A percentile compares a stretch with the other conserved stretches of the same genome.
These are phyloP conservation scores for Leccinum rimulosum DNA, from an alignment of 768 basidiomycete species.

Conservation along the genomic window DNA sequence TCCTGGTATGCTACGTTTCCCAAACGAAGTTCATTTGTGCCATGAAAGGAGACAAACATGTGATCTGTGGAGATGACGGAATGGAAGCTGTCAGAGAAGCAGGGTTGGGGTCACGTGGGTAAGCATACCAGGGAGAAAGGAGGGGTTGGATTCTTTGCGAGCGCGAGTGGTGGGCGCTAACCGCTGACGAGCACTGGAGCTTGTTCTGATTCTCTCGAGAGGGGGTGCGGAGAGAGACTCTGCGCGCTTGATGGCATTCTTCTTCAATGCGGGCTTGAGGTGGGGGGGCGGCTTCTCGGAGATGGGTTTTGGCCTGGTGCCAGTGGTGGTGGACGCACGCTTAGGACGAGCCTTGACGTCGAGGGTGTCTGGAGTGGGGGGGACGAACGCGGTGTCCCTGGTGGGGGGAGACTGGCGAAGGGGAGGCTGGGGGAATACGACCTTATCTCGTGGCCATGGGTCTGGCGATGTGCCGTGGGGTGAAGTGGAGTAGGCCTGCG, in stretches of 20 bases:
- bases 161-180: conserved; percentile 32
- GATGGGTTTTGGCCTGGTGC: conserved; percentile 11
- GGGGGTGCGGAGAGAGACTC: conserved; percentile 25
- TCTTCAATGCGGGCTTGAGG: conserved; percentile 61
- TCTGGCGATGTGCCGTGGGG: conserved; percentile 33
- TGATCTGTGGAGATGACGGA: conserved; percentile 48
- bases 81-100: conserved; percentile 28
- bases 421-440: conserved; percentile 28
- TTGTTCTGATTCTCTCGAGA: conserved; percentile 41
- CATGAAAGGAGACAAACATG: conserved; percentile 67
- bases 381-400: conserved; percentile 20
- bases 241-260: conserved; percentile 31
- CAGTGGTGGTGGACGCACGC: conserved; percentile 32
- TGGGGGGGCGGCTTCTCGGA: conserved; percentile 37
- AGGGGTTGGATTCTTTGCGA: conserved; percentile 37
- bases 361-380: conserved; percentile 21
- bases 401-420: conserved; percentile 16
- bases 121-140: conserved; percentile 30
- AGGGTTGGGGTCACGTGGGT: conserved; percentile 1
- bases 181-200: conserved; percentile 36
- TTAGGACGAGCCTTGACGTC: conserved; percentile 33
- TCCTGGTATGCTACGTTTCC: conserved; percentile 46
- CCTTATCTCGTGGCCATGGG: conserved; percentile 36
- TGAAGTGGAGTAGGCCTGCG: conserved; percentile 26
- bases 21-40: conserved; percentile 58